Evolutionary conservation across 2,329 filamentous ascomycete genomes (phyloP), one percentile per base, ranked within the genome.

Genomic region (Venturia asperata): DNA sequence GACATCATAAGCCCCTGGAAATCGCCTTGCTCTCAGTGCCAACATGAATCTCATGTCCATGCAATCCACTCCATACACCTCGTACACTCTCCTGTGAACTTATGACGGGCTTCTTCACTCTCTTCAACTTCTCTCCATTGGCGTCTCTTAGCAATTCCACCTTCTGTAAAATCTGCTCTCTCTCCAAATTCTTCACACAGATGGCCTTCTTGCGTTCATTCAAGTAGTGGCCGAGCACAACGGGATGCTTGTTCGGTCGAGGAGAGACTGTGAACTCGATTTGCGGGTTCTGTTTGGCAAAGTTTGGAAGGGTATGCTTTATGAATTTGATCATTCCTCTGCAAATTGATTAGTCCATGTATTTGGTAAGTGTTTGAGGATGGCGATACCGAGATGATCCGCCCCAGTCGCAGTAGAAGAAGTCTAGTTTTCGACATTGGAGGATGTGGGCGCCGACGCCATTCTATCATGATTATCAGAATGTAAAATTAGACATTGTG

Each of bases 351-450:
- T 42, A 58, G 47, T 61, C 5, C 2, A 19, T 34, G 62, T 61
- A 27, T 34, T 7, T 9, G 15, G 1, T 11, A 11, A 52, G 21
- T 15, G 27, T 27, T 30, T 27, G 61, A n/a, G 47, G 41, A 39
- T 43, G n/a, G 13, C 94, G 92, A 97, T 97, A 74, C 94, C 94
- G 73, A 81, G 93, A 97, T 77, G 91, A 96, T 68, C 92, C 94
- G 66, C 90, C 91, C 85, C 89, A 92, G 83, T 97, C 92, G 82
- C 94, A 97, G 81, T 96, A 99, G 80, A 96, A 90, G 74, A 99
- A 91, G 77, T 96, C 91, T 76, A 99, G 82, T 74, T 88, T 90
- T 82, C 91, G 96, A 86, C 94, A 99, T 81, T 96, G 93, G 66
- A 97, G 85, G 78, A 99, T 91, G 82, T 97, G 97, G 75, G 92